These are phyloP conservation scores for Heliosperma pusillum DNA, from an alignment of 148 eudicot genomes.

Conservation along the genomic window DNA sequence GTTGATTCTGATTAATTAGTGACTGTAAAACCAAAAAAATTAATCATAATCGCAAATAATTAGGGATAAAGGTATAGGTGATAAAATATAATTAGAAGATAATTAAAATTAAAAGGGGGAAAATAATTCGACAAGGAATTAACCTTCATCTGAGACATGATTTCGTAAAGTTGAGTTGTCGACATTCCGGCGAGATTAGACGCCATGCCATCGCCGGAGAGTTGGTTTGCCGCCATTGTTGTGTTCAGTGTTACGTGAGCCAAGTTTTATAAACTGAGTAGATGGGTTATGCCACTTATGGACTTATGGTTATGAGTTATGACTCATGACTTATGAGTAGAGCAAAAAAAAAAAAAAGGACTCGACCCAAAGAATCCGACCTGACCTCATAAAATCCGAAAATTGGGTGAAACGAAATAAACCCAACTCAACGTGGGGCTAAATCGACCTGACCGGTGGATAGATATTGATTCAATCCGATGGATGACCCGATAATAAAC, in stretches of 20 bases:
- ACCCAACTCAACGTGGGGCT: no score
- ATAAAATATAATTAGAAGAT: background rate
- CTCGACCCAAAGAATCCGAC: no score
- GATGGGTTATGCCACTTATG: no score
- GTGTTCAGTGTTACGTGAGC: background rate
- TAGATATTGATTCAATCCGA: no score
- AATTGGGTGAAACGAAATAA: no score
- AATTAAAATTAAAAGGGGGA: background rate
- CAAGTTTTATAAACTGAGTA: background rate
- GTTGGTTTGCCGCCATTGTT: conserved; percentile 62
- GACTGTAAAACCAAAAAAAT: conserved; percentile 40
- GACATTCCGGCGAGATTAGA: conserved; percentile 79
- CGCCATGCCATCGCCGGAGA: conserved; percentile 55
- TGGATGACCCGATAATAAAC: no score
- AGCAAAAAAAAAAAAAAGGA: no score
- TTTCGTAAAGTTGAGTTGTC: conserved; percentile 71
- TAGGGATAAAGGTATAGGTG: background rate
- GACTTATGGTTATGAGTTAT: no score
- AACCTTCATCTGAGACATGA: conserved; percentile 95
- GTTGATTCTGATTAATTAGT: conserved; percentile 76
- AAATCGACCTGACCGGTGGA: no score
- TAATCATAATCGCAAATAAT: background rate
- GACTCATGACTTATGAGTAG: no score
- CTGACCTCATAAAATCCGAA: no score
- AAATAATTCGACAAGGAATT: background rate